Evolutionary conservation across 2,329 filamentous ascomycete species (phyloP).

Genomic region (Ilyonectria destructans): DNA sequence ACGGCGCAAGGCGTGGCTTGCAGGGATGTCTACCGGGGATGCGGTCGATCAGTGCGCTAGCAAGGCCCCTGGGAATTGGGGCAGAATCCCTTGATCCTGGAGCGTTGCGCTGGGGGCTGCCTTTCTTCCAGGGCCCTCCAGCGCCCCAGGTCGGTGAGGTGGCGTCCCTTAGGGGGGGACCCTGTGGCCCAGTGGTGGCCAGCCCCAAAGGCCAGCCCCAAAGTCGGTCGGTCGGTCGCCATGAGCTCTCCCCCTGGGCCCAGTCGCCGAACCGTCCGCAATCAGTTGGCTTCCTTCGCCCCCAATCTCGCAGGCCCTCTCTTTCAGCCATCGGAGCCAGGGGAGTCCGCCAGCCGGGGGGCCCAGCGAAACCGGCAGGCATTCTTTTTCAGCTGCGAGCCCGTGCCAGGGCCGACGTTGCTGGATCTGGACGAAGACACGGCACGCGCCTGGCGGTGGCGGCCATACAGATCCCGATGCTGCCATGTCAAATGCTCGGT

Average conservation of each 20-base stretch:
- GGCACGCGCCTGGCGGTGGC: background rate
- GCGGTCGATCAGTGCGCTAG: constrained; percentile 47
- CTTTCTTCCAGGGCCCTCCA: background rate
- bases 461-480: background rate
- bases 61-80: background rate
- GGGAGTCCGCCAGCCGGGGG: background rate
- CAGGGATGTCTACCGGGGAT: constrained; percentile 41
- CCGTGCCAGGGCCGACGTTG: background rate
- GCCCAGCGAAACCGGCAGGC: too few relatives aligned
- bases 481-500: background rate
- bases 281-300: too few relatives aligned
- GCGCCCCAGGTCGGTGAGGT: too few relatives aligned
- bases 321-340: background rate
- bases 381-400: background rate
- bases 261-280: too few relatives aligned
- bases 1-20: constrained; percentile 34
- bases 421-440: constrained; percentile 1
- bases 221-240: too few relatives aligned
- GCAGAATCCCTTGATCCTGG: constrained; percentile 12
- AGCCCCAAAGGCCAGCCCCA: too few relatives aligned
- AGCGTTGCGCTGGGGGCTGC: background rate
- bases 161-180: too few relatives aligned
- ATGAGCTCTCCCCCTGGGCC: too few relatives aligned
- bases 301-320: too few relatives aligned
- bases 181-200: too few relatives aligned